Conservation (phyloP, 78 protist genomes). For the Polysphondylium violaceum region DNA sequence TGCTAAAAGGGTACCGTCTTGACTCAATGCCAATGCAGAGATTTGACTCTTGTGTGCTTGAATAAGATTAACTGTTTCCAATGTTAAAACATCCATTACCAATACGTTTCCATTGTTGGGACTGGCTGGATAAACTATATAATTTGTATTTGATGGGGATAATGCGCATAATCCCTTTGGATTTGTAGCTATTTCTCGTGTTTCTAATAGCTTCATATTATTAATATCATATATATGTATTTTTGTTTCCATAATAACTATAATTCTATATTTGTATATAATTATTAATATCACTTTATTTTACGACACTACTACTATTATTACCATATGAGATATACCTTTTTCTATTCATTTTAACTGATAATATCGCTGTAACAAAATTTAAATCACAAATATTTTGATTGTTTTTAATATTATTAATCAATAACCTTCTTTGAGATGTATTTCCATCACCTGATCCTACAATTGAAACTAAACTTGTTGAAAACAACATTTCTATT, state of each 20-base stretch:
- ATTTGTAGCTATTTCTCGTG: constrained; percentile 83
- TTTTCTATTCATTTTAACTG: constrained; percentile 77
- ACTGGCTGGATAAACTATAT: constrained; percentile 79
- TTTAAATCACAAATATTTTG: constrained; percentile 76
- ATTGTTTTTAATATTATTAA: constrained; percentile 84
- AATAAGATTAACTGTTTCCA: constrained; percentile 79
- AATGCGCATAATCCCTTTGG: constrained; percentile 80
- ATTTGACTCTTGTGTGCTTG: constrained; percentile 84
- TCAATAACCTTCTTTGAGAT: constrained; percentile 78
- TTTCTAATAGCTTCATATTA: constrained; percentile 85
- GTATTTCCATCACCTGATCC: constrained; percentile 92
- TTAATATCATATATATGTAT: constrained; percentile 88
- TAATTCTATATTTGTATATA: constrained; percentile 42
- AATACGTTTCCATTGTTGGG: constrained; percentile 69
- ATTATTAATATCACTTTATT: not conserved
- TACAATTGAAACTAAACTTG: constrained; percentile 95
- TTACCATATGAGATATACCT: constrained; percentile 34
- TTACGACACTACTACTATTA: not conserved
- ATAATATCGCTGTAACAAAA: constrained; percentile 77
- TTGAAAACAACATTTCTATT: constrained; percentile 96
- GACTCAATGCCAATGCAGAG: constrained; percentile 64
- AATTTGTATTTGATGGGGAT: constrained; percentile 63
- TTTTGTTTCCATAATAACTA: constrained; percentile 83
- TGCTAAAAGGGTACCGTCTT: constrained; percentile 84
- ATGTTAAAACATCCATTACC: constrained; percentile 76